Evolutionary conservation across 805 yeast genomes (phyloP), one percentile per base, ranked within the genome.

Genomic region (Metschnikowia picachoensis): DNA sequence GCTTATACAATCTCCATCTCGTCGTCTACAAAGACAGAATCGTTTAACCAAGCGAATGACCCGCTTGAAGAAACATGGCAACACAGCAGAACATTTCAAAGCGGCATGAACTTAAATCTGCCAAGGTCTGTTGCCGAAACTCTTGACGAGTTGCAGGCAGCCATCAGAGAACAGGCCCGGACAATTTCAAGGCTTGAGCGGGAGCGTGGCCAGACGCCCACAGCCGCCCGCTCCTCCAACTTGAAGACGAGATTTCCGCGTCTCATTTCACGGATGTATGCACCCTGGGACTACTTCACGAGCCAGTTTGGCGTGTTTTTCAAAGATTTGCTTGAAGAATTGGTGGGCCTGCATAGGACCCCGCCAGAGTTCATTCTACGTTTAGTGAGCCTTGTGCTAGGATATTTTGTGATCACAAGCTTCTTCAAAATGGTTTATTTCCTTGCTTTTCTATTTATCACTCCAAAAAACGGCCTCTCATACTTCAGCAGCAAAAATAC

Each of bases 371-470:
- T 37, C 12, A 16, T 35, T 10, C 25, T 47, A 13, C 37, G 39
- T 8, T 30, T 34, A 2, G 5, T 47, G 8, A 38, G 48, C 16
- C 30, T 50, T 10, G 17, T 48, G 11, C 28, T 50, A 13, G 39
- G 38, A 29, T 45, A 36, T 29, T 34, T 50, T 14, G 36, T 47
- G 10, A 4, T 42, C 8, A 20, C 45, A 13, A 47, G 43, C 39
- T 11, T 40, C n/a, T 43, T 50, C 33, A 44, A 44, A 34, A 28
- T 53, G 30, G 39, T 47, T 8, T 53, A 46, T 34, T 48, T 46
- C 20, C 11, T 46, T 8, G 38, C 31, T n/a, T 31, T 49, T 29
- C 16, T 37, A 31, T 11, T 30, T 8, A 30, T 37, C 40, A 31
- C 43, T 3, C 35, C 45, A 6, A 30, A 36, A 4, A 25, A 25